A percentile compares a stretch with the other conserved stretches of the same genome.
Conservation (phyloP, 805 yeast genomes). For the Danielia reshetovae region DNA sequence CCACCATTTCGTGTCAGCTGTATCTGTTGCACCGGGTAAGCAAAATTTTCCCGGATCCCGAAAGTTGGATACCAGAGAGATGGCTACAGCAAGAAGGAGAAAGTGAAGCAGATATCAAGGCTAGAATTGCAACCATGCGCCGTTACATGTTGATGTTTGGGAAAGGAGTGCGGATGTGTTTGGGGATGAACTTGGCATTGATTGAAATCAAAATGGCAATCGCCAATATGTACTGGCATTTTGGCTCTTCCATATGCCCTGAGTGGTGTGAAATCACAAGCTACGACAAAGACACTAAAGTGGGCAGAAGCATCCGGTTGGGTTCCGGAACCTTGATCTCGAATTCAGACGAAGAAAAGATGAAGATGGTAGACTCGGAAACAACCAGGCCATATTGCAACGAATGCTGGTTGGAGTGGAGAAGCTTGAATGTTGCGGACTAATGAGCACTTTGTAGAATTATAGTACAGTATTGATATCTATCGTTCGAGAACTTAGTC, state of each 20-base stretch:
- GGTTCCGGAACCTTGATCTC: not conserved
- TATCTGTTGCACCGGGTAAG: not conserved
- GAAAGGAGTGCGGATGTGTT: conserved; percentile 2
- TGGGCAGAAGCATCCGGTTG: not conserved
- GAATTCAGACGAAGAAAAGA: not conserved
- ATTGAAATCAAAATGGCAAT: conserved; percentile 1
- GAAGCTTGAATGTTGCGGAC: not conserved
- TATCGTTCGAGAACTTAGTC: conserved; percentile 11
- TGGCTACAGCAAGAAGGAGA: not conserved
- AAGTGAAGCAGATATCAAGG: not conserved
- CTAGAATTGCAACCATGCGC: not conserved
- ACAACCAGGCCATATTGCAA: not conserved
- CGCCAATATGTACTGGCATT: conserved; percentile 1
- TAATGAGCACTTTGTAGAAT: not conserved
- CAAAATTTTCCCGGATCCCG: not conserved
- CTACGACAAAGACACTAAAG: not conserved
- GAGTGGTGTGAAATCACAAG: not conserved
- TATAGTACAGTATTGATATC: not conserved
- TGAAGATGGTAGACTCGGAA: conserved; percentile 1
- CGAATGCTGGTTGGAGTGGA: conserved; percentile 1
- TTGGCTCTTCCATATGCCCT: not conserved
- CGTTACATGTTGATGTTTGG: conserved; percentile 1
- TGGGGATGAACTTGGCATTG: conserved; percentile 1
- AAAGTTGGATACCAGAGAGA: conserved; percentile 1
- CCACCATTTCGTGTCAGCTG: not conserved